Conservation (phyloP, 2,329 filamentous ascomycete genomes). For the Penicillium nordicum region DNA sequence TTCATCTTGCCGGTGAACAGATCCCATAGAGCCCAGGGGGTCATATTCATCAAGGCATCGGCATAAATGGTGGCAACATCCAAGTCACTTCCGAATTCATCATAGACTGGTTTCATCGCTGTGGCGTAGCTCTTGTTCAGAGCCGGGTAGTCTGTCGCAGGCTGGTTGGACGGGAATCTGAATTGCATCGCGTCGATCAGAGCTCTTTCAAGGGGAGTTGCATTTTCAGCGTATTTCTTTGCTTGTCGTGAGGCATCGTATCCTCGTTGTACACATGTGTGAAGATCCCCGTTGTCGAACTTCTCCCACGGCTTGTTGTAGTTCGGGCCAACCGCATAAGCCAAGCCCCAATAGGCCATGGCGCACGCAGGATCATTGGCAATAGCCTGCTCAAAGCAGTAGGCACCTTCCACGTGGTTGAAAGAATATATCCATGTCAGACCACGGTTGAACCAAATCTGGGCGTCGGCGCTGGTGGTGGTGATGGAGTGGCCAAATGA, state of each 20-base stretch:
- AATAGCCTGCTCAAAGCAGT: slow-evolving; percentile 47
- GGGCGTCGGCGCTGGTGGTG: slow-evolving; percentile 51
- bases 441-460: slow-evolving; percentile 68
- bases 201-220: slow-evolving; percentile 54
- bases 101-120: slow-evolving; percentile 57
- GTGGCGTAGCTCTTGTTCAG: slow-evolving; percentile 59
- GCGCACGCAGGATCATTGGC: slow-evolving; percentile 42
- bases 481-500: slow-evolving; percentile 54
- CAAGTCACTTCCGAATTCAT: slow-evolving; percentile 51
- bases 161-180: slow-evolving; percentile 55
- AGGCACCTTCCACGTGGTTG: slow-evolving; percentile 68
- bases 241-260: slow-evolving; percentile 47
- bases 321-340: slow-evolving; percentile 50
- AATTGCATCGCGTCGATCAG: slow-evolving; percentile 60
- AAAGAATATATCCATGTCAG: slow-evolving; percentile 73
- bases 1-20: slow-evolving; percentile 55
- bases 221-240: slow-evolving; percentile 33
- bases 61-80: slow-evolving; percentile 61
- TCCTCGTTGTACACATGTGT: slow-evolving; percentile 45
- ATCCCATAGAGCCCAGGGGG: slow-evolving; percentile 63
- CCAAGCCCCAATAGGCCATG: slow-evolving; percentile 51
- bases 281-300: slow-evolving; percentile 45
- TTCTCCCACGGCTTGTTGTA: slow-evolving; percentile 54
- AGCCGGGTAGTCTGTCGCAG: slow-evolving; percentile 47
- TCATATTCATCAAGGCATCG: slow-evolving; percentile 63